Conservation (phyloP, 2,329 filamentous ascomycete genomes). For the Lasiodiplodia sp. region DNA sequence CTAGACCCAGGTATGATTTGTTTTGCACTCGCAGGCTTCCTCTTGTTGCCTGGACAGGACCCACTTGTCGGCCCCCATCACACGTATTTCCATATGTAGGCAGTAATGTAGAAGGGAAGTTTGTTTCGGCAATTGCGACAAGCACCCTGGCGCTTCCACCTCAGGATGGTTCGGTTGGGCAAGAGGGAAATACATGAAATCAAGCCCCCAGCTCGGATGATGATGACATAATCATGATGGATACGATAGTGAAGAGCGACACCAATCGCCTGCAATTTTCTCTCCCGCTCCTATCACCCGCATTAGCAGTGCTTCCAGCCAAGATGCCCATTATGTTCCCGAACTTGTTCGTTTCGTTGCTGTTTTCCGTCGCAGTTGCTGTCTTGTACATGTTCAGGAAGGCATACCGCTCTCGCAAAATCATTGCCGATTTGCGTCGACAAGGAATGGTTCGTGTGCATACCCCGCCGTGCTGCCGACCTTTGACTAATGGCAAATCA, state of each 20-base stretch:
- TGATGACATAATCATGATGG: background rate
- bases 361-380: background rate
- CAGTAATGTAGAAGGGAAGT: background rate
- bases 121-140: background rate
- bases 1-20: background rate
- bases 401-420: background rate
- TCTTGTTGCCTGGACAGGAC: background rate
- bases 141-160: background rate
- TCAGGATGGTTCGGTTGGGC: background rate
- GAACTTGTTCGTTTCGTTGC: background rate
- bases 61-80: slow-evolving; percentile 2
- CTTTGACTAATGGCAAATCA: background rate
- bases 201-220: background rate
- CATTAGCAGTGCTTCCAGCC: background rate
- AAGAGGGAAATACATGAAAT: background rate
- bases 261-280: background rate
- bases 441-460: background rate
- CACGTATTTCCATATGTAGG: background rate
- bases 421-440: background rate
- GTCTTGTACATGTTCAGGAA: background rate
- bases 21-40: background rate
- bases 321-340: background rate
- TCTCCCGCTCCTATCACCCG: background rate
- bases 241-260: background rate
- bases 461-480: background rate